phyloP scores from a whole-genome alignment of 2,329 filamentous ascomycete genomes.

The Fusarium sp. region DNA sequence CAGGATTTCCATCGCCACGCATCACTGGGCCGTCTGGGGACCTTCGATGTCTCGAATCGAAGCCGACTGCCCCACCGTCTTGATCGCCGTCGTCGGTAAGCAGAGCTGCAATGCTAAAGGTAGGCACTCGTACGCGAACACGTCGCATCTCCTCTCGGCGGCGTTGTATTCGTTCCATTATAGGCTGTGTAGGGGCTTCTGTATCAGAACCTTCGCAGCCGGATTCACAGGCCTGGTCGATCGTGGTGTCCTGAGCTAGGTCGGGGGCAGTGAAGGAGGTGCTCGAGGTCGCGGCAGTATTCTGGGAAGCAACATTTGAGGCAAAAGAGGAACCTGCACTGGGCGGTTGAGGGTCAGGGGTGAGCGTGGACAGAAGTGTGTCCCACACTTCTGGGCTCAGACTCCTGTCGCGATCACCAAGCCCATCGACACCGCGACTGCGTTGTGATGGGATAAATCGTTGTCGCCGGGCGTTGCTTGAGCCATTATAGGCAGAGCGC shows the following conservation, averaged over 20 bases:
- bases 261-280: slow-evolving; percentile 55
- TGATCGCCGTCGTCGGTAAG: slow-evolving; percentile 3
- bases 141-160: slow-evolving; percentile 33
- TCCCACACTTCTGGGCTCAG: slow-evolving; percentile 86
- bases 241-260: slow-evolving; percentile 49
- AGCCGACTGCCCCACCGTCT: slow-evolving; percentile 17
- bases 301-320: slow-evolving; percentile 65
- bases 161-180: slow-evolving; percentile 26
- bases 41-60: slow-evolving; percentile 25
- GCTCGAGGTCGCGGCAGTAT: slow-evolving; percentile 59
- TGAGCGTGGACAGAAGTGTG: slow-evolving; percentile 81
- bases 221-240: slow-evolving; percentile 63
- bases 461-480: not conserved
- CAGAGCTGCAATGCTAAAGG: slow-evolving; percentile 28
- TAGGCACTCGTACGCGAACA: slow-evolving; percentile 36
- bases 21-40: slow-evolving; percentile 25
- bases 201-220: slow-evolving; percentile 68
- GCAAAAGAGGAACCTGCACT: slow-evolving; percentile 87
- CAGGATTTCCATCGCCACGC: not conserved
- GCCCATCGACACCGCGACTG: slow-evolving; percentile 68
- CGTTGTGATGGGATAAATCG: slow-evolving; percentile 23
- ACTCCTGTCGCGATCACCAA: slow-evolving; percentile 87
- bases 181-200: slow-evolving; percentile 59
- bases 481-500: not conserved
- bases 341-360: slow-evolving; percentile 83